These are phyloP conservation scores for Nicotiana knightiana DNA, from an alignment of 257 asterid species.

Conservation along the genomic window DNA sequence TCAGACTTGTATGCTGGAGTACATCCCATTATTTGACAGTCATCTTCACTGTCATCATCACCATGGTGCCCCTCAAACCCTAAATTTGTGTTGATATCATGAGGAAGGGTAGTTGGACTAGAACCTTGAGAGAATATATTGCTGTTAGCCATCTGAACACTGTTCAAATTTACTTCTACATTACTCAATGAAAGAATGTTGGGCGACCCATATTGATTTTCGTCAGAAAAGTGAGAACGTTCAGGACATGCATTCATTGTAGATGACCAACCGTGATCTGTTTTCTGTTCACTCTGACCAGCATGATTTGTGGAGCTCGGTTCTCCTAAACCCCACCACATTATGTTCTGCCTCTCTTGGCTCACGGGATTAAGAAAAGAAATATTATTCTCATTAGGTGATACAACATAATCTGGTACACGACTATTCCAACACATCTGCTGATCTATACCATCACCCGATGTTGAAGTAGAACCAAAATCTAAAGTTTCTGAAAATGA, in stretches of 20 bases:
- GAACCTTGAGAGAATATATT: conserved; percentile 29
- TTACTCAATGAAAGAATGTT: conserved; percentile 31
- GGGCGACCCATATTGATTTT: conserved; percentile 28
- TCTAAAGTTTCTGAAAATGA: conserved; percentile 59
- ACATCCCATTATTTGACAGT: conserved; percentile 48
- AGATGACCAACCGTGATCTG: conserved; percentile 34
- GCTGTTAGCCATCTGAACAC: conserved; percentile 27
- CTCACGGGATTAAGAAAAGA: conserved; percentile 26
- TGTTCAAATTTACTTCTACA: conserved; percentile 26
- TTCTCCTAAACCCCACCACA: conserved; percentile 61
- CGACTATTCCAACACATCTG: conserved; percentile 54
- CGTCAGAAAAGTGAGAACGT: conserved; percentile 27
- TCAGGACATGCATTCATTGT: conserved; percentile 24
- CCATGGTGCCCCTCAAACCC: conserved; percentile 21
- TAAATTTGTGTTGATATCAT: conserved; percentile 43
- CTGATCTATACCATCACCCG: conserved; percentile 50
- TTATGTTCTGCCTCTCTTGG: conserved; percentile 26
- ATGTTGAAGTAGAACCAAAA: conserved; percentile 48
- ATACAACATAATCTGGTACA: conserved; percentile 34
- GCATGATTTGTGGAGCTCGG: conserved; percentile 47
- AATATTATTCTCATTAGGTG: conserved; percentile 29
- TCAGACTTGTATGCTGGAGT: conserved; percentile 28
- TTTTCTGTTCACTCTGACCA: conserved; percentile 34
- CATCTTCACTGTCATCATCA: conserved; percentile 29
- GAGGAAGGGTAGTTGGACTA: conserved; percentile 26